phyloP scores from a whole-genome alignment of 148 eudicot genomes.

The Camellia japonica region DNA sequence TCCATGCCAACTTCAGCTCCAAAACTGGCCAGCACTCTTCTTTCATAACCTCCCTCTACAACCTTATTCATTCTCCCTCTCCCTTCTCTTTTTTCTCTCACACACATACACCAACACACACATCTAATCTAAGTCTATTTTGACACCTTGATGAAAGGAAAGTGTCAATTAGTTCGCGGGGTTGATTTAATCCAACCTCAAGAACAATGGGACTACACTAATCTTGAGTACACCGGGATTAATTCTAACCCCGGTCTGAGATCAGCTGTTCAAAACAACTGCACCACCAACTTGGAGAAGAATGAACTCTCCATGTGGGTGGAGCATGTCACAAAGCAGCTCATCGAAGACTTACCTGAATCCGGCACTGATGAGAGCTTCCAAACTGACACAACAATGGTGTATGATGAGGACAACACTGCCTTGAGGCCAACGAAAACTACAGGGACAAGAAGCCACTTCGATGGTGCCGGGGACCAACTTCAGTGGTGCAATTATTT shows the following conservation, averaged over 20 bases:
- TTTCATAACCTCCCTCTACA: constrained; percentile 1
- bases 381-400: constrained; percentile 18
- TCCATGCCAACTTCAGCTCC: constrained; percentile 15
- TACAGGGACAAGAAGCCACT: constrained; percentile 13
- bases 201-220: constrained; percentile 23
- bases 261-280: background rate
- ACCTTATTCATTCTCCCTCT: constrained; percentile 9
- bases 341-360: constrained; percentile 44
- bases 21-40: constrained; percentile 22
- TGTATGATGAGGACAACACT: constrained; percentile 7
- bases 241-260: background rate
- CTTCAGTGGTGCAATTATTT: too few species aligned
- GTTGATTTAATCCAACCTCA: constrained; percentile 30
- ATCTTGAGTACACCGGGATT: background rate
- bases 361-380: constrained; percentile 12
- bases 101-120: constrained; percentile 5
- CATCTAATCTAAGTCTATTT: background rate
- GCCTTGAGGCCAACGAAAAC: constrained; percentile 28
- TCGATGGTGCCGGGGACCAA: background rate
- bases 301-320: constrained; percentile 52
- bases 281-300: constrained; percentile 18
- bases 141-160: constrained; percentile 22
- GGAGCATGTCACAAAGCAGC: constrained; percentile 46
- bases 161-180: constrained; percentile 27
- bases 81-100: constrained; percentile 8